These are phyloP conservation scores for Seiridium cupressi DNA, from an alignment of 2,329 filamentous ascomycete genomes.

Conservation along the genomic window DNA sequence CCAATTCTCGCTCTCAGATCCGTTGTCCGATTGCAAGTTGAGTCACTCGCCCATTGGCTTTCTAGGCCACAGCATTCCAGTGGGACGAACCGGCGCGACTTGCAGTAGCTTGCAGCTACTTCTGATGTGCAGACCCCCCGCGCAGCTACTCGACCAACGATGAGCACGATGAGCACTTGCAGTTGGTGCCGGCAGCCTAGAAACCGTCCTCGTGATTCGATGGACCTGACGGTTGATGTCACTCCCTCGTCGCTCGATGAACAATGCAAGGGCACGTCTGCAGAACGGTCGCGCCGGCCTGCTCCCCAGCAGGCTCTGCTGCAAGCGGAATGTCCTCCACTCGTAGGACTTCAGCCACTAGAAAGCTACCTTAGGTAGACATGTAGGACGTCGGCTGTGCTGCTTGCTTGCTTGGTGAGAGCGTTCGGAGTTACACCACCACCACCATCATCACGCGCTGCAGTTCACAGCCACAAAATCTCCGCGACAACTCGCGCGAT, in stretches of 20 bases:
- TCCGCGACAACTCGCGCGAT: neutral
- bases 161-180: neutral
- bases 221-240: conserved; percentile 3
- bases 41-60: neutral
- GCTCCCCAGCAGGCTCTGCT: neutral
- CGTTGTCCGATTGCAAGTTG: neutral
- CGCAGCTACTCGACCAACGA: neutral
- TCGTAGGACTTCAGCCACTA: neutral
- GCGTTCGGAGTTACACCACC: too few species aligned
- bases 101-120: neutral
- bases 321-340: neutral
- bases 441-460: neutral
- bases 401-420: too few species aligned
- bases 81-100: neutral
- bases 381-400: too few species aligned
- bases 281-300: neutral
- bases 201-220: conserved; percentile 6
- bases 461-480: neutral
- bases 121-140: neutral
- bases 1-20: neutral
- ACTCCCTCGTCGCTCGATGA: neutral
- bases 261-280: conserved; percentile 1
- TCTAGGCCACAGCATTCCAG: neutral
- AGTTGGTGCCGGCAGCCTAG: neutral
- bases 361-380: too few species aligned